A percentile compares a stretch with the other conserved stretches of the same genome.
Evolutionary conservation across 2,329 filamentous ascomycete species (phyloP).

Genomic region (Sarocladium kiliense): DNA sequence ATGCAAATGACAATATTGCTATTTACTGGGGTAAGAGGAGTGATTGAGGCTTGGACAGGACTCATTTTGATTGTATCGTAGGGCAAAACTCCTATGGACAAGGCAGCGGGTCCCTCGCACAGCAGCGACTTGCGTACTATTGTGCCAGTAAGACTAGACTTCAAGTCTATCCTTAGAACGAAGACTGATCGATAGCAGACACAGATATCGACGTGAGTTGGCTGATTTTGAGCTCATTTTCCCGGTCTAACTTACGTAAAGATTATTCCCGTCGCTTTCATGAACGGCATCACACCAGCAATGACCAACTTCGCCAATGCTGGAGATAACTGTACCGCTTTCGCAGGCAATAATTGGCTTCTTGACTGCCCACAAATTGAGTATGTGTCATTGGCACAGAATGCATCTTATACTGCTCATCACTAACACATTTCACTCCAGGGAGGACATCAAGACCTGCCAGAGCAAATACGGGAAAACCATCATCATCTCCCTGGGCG

Average conservation of each 20-base stretch:
- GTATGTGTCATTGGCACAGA: slow-evolving; percentile 44
- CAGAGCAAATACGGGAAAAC: slow-evolving; percentile 58
- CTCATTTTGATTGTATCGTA: slow-evolving; percentile 14
- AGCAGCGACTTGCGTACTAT: slow-evolving; percentile 53
- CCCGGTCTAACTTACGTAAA: neutral
- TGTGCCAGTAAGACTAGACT: slow-evolving; percentile 46
- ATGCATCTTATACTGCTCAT: no score
- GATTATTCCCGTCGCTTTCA: slow-evolving; percentile 60
- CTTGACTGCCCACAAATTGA: slow-evolving; percentile 60
- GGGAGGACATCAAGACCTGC: slow-evolving; percentile 51
- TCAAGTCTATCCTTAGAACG: neutral
- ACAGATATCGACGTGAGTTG: slow-evolving; percentile 38
- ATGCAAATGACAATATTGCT: neutral
- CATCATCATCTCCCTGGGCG: slow-evolving; percentile 67
- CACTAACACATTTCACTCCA: slow-evolving; percentile 14
- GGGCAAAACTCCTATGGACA: slow-evolving; percentile 57
- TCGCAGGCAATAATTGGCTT: slow-evolving; percentile 48
- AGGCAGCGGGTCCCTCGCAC: slow-evolving; percentile 36
- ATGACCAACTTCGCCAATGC: slow-evolving; percentile 61
- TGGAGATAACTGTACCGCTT: slow-evolving; percentile 55
- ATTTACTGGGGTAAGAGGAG: neutral
- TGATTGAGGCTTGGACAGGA: neutral
- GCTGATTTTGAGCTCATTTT: neutral
- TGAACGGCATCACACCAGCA: slow-evolving; percentile 50
- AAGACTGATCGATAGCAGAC: no score